phyloP scores from a whole-genome alignment of 768 basidiomycete species.

The Psilocybe cyanescens region DNA sequence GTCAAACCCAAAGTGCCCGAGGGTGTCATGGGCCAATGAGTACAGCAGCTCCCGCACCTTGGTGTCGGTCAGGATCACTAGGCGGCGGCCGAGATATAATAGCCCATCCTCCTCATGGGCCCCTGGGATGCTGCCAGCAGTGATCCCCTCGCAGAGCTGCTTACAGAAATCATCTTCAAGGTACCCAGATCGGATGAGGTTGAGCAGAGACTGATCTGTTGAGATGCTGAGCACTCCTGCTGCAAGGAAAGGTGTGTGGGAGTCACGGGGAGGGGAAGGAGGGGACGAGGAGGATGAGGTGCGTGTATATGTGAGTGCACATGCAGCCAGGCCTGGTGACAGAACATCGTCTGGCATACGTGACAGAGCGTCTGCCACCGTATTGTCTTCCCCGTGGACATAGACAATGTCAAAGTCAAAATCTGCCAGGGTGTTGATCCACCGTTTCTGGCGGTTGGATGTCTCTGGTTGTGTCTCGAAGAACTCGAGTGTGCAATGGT shows the following conservation, averaged over 20 bases:
- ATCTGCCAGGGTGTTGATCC: conserved; percentile 37
- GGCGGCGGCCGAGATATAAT: conserved; percentile 22
- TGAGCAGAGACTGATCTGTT: no score
- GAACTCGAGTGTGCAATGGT: conserved; percentile 37
- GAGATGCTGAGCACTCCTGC: not conserved
- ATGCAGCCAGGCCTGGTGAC: not conserved
- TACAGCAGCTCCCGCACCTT: conserved; percentile 26
- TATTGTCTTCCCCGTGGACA: conserved; percentile 36
- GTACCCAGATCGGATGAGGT: not conserved
- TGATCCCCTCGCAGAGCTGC: not conserved
- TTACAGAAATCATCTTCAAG: not conserved
- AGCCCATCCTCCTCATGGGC: conserved; percentile 18
- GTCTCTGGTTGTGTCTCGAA: conserved; percentile 34
- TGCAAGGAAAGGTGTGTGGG: not conserved
- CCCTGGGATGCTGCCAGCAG: not conserved
- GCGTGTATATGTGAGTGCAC: conserved; percentile 4
- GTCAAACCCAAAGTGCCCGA: conserved; percentile 38
- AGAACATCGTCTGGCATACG: conserved; percentile 14
- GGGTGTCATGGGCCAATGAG: conserved; percentile 29
- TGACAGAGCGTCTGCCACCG: conserved; percentile 40
- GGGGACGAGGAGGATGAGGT: no score
- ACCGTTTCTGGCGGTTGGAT: conserved; percentile 31
- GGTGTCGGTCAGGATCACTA: conserved; percentile 30
- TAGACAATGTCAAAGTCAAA: conserved; percentile 41
- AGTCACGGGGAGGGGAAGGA: no score